Evolutionary conservation across 2,329 filamentous ascomycete genomes (phyloP).

Genomic region (Pseudogymnoascus sp.): DNA sequence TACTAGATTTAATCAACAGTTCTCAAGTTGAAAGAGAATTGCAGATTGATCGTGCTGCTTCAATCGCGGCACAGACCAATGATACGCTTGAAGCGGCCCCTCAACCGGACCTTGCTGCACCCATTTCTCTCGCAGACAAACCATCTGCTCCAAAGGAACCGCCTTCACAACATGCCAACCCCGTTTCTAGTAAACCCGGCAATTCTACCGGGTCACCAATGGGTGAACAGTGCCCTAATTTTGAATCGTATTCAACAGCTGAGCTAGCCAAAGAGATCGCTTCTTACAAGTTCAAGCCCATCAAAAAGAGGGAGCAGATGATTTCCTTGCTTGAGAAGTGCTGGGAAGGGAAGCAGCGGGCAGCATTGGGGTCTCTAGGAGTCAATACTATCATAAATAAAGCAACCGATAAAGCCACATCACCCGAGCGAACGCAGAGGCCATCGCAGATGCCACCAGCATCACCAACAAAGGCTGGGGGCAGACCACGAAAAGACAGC

Average conservation of each 20-base stretch:
- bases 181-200: not conserved
- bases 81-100: not conserved
- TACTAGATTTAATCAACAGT: conserved; percentile 48
- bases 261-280: conserved; percentile 55
- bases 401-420: conserved; percentile 9
- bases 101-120: not conserved
- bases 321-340: conserved; percentile 62
- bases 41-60: not conserved
- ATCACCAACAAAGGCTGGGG: conserved; percentile 32
- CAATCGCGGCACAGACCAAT: not conserved
- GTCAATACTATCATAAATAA: conserved; percentile 17
- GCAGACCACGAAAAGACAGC: conserved; percentile 35
- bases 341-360: conserved; percentile 52
- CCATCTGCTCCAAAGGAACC: not conserved
- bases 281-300: conserved; percentile 62
- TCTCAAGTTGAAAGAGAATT: conserved; percentile 3
- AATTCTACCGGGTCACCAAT: not conserved
- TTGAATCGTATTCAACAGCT: conserved; percentile 51
- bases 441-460: conserved; percentile 28
- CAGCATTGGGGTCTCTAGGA: conserved; percentile 21
- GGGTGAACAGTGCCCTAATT: conserved; percentile 43
- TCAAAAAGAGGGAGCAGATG: conserved; percentile 62
- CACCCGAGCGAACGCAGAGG: not conserved
- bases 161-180: not conserved
- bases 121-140: not conserved